These are phyloP conservation scores for Coccomyxa subellipsoidea DNA, from an alignment of 163 green algal genomes.

Conservation along the genomic window DNA sequence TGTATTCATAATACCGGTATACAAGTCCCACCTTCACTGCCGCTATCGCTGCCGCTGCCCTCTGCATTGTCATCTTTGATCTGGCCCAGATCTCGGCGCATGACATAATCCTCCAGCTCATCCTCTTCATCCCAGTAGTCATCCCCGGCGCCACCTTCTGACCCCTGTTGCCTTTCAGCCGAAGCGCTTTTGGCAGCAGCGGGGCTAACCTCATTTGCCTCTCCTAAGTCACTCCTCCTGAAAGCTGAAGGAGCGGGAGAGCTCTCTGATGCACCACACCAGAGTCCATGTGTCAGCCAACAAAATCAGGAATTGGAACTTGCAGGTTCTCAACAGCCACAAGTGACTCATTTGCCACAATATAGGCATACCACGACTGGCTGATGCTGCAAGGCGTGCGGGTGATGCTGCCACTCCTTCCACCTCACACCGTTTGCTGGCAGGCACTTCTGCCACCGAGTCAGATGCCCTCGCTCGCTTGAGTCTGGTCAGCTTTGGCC, in stretches of 20 bases:
- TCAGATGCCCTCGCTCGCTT: background rate
- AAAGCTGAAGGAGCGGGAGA: background rate
- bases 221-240: background rate
- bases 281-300: background rate
- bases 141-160: background rate
- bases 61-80: background rate
- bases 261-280: background rate
- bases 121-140: slow-evolving; percentile 37
- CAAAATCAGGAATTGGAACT: background rate
- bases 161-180: background rate
- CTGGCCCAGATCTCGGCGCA: slow-evolving; percentile 11
- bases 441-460: background rate
- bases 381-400: background rate
- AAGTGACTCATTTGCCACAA: too few relatives aligned
- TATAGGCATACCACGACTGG: background rate
- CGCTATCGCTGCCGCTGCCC: background rate
- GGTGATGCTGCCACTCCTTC: background rate
- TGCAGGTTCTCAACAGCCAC: too few relatives aligned
- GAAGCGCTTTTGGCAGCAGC: background rate
- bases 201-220: background rate
- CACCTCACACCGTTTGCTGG: background rate
- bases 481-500: background rate
- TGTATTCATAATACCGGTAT: background rate
- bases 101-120: slow-evolving; percentile 28
- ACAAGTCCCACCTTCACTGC: background rate